Evolutionary conservation across 345 rosid species (phyloP).

Genomic region (Isatis tinctoria): DNA sequence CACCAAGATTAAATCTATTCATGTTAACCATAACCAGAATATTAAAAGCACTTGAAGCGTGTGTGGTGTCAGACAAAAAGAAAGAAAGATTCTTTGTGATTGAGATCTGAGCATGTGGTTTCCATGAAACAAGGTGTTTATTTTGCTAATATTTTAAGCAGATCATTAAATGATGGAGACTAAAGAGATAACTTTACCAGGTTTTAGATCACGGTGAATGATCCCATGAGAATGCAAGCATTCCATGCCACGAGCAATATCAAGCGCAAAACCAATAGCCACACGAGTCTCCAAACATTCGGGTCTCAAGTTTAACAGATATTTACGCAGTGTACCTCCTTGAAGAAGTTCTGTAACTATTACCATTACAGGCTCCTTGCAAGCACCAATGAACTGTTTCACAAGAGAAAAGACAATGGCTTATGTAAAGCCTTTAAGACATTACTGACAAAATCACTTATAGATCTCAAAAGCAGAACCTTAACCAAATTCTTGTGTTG

Average conservation of each 20-base stretch:
- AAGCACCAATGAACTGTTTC: conserved; percentile 88
- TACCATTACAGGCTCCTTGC: conserved; percentile 95
- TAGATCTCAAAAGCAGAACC: conserved; percentile 39
- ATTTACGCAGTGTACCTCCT: conserved; percentile 84
- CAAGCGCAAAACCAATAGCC: conserved; percentile 85
- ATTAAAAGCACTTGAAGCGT: conserved; percentile 15
- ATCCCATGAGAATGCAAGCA: conserved; percentile 94
- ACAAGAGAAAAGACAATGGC: neutral
- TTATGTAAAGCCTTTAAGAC: neutral
- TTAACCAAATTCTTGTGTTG: conserved; percentile 90
- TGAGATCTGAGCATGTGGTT: conserved; percentile 35
- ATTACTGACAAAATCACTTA: neutral
- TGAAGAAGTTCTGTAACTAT: conserved; percentile 85
- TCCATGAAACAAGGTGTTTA: conserved; percentile 13
- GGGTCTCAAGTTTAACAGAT: conserved; percentile 77
- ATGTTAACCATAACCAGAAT: too few species aligned
- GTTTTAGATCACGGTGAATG: conserved; percentile 95
- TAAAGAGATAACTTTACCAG: conserved; percentile 47
- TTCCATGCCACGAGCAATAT: conserved; percentile 94
- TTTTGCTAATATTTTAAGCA: conserved; percentile 20
- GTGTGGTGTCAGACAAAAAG: conserved; percentile 23
- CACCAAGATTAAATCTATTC: neutral
- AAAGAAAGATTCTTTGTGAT: conserved; percentile 31
- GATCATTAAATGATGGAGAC: conserved; percentile 7
- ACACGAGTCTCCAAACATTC: conserved; percentile 64